Evolutionary conservation across 192 early-diverging fungal species (phyloP).

Genomic region (Jimgerdemannia lactiflua): DNA sequence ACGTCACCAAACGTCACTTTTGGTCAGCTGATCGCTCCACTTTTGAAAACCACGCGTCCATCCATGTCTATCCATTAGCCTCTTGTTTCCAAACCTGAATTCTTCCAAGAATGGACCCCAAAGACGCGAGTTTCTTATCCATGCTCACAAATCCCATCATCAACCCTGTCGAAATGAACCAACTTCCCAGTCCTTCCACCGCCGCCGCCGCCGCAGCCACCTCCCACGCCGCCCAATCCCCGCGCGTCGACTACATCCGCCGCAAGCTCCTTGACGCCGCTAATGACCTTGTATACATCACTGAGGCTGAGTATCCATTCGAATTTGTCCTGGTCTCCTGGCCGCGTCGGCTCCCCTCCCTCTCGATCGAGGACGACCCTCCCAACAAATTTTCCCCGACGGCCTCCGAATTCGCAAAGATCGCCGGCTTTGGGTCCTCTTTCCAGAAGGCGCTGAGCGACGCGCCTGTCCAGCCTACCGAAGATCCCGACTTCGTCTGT

Average conservation of each 20-base stretch:
- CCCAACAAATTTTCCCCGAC: not conserved
- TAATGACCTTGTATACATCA: constrained; percentile 9
- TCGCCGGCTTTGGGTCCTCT: not conserved
- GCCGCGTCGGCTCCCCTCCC: not conserved
- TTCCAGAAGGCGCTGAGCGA: not conserved
- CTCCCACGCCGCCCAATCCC: constrained; percentile 1
- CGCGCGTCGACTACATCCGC: not conserved
- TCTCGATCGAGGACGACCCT: not conserved
- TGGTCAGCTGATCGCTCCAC: too few species aligned
- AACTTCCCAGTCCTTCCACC: not conserved
- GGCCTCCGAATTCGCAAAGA: not conserved
- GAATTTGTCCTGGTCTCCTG: constrained; percentile 11
- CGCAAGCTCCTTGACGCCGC: constrained; percentile 7
- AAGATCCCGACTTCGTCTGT: not conserved
- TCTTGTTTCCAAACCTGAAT: too few species aligned
- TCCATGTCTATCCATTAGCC: not conserved
- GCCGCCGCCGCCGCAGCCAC: not conserved
- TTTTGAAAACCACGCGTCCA: too few species aligned
- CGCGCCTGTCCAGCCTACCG: not conserved
- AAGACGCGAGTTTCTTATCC: constrained; percentile 6
- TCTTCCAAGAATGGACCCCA: not conserved
- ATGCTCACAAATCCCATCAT: constrained; percentile 18
- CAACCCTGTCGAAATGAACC: not conserved
- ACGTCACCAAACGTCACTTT: not conserved
- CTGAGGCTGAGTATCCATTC: constrained; percentile 11